Base-by-base conservation (phyloP, 1,284 basidiomycete genomes). In the Ganoderma meredithae region DNA sequence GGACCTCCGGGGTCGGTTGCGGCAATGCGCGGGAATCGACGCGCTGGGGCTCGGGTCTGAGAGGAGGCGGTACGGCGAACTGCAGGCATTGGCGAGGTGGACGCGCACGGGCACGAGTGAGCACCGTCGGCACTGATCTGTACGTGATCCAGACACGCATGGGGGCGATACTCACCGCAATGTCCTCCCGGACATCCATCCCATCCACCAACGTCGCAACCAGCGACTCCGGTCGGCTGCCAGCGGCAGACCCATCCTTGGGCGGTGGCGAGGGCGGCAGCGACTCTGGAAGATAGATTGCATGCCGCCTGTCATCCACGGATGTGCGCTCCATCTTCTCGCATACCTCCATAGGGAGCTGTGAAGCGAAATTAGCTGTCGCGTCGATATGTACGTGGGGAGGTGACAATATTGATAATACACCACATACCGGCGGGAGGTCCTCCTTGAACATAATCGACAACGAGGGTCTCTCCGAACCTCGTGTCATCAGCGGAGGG, bases 301-400 rank as follows among this genome's bases (percentile, higher is more conserved):
- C 74, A 59, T 70, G 65, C 8, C 73, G 75, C 73, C 75, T 64
- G 43, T 81, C 79, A 67, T 74, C 75, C 61, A 76, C 77, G 62
- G 79, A 72, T 33, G 80, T 79, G 66, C 77, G 80, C 66, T 81
- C 81, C 61, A 88, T 82, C 63, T 80, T 78, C 72, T 84, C 80
- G 49, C 83, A 81, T 85, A 85, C 86, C 71, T 88, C 83, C 33
- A 79, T 76, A 5, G 88, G 87, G 44, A 87, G 78, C 86, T 88
- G 71, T 69, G 61, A 64, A 58, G n/a, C 69, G 41, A 40, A 69
- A 74, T 72, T 66, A 72, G 61, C 43, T 41, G 65, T 68, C 68
- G 68, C 31, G 66, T 43, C 2, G 19, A 31, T 27, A 60, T 43
- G 22, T 31, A 36, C 36, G 36, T 9, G 36, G 36, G 47, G 33